Conservation (phyloP, 768 basidiomycete species). For the Naganishia onofrii region DNA sequence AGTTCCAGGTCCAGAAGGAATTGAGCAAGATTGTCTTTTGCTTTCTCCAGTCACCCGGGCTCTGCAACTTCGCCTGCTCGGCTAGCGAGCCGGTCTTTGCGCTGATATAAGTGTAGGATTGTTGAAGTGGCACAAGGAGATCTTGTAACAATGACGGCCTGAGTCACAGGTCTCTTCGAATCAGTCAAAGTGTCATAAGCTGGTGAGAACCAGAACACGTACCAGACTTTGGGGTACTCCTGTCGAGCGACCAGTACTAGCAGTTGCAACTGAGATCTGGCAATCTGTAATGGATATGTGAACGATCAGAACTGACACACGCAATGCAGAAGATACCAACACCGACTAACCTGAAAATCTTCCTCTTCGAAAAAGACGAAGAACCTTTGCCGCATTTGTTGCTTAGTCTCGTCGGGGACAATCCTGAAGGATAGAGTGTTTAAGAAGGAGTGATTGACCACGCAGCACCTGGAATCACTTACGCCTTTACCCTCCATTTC, state of each 20-base stretch:
- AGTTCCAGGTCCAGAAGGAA: slow-evolving; percentile 50
- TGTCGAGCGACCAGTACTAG: slow-evolving; percentile 46
- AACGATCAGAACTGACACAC: not conserved
- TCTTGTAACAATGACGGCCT: slow-evolving; percentile 43
- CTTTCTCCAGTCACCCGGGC: slow-evolving; percentile 23
- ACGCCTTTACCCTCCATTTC: slow-evolving; percentile 51
- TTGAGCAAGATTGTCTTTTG: slow-evolving; percentile 44
- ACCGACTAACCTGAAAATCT: slow-evolving; percentile 37
- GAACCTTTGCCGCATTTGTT: slow-evolving; percentile 42
- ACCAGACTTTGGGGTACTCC: slow-evolving; percentile 44
- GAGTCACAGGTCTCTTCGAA: not conserved
- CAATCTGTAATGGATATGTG: slow-evolving; percentile 38
- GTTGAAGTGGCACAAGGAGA: slow-evolving; percentile 43
- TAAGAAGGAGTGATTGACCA: no score
- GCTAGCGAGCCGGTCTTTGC: not conserved
- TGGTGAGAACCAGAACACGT: not conserved
- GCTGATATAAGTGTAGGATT: slow-evolving; percentile 39
- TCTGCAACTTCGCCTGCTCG: slow-evolving; percentile 1
- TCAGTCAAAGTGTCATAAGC: not conserved
- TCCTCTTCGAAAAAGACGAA: slow-evolving; percentile 49
- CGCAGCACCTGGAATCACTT: not conserved
- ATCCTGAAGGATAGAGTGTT: not conserved
- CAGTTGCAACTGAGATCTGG: slow-evolving; percentile 45
- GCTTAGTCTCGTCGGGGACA: slow-evolving; percentile 46
- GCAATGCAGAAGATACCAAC: not conserved